These are phyloP conservation scores for Chrysosphaeria jannelii DNA, from an alignment of 2,329 filamentous ascomycete genomes.

Conservation along the genomic window DNA sequence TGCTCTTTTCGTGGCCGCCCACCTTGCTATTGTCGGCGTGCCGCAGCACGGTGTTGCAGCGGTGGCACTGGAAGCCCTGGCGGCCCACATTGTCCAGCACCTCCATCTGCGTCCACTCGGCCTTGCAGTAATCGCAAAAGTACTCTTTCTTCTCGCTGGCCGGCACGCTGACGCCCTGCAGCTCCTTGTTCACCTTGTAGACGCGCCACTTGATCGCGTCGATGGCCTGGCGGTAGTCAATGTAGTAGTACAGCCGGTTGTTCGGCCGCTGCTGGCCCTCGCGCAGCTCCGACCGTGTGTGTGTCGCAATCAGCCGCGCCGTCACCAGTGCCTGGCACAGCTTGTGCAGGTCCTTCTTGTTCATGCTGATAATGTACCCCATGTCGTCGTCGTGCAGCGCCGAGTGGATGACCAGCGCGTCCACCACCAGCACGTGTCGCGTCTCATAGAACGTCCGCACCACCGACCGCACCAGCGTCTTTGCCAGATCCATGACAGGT, in stretches of 20 bases:
- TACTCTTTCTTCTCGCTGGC: slow-evolving; percentile 78
- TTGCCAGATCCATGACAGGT: slow-evolving; percentile 23
- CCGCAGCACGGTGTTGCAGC: slow-evolving; percentile 34
- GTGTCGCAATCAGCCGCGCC: slow-evolving; percentile 53
- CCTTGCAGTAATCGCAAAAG: slow-evolving; percentile 49
- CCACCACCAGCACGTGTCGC: slow-evolving; percentile 56
- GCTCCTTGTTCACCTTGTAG: slow-evolving; percentile 61
- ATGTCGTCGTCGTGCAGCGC: slow-evolving; percentile 63
- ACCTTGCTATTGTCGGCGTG: slow-evolving; percentile 36
- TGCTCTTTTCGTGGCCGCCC: slow-evolving; percentile 42
- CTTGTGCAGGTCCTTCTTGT: slow-evolving; percentile 75
- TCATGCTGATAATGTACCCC: slow-evolving; percentile 61
- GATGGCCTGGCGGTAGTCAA: slow-evolving; percentile 80
- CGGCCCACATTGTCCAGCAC: slow-evolving; percentile 48
- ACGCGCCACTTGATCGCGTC: slow-evolving; percentile 91
- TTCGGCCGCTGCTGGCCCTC: slow-evolving; percentile 58
- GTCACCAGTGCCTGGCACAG: slow-evolving; percentile 62
- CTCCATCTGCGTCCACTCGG: slow-evolving; percentile 73
- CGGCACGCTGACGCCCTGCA: slow-evolving; percentile 57
- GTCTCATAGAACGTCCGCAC: slow-evolving; percentile 67
- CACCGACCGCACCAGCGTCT: slow-evolving; percentile 61
- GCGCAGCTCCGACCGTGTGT: slow-evolving; percentile 44
- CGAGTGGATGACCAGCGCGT: slow-evolving; percentile 64
- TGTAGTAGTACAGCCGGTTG: slow-evolving; percentile 84
- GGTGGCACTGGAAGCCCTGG: slow-evolving; percentile 54